A percentile compares a stretch with the other conserved stretches of the same genome.
These are phyloP conservation scores for Phytophthora sp. DNA, from an alignment of 352 stramenopile genomes.

Conservation along the genomic window DNA sequence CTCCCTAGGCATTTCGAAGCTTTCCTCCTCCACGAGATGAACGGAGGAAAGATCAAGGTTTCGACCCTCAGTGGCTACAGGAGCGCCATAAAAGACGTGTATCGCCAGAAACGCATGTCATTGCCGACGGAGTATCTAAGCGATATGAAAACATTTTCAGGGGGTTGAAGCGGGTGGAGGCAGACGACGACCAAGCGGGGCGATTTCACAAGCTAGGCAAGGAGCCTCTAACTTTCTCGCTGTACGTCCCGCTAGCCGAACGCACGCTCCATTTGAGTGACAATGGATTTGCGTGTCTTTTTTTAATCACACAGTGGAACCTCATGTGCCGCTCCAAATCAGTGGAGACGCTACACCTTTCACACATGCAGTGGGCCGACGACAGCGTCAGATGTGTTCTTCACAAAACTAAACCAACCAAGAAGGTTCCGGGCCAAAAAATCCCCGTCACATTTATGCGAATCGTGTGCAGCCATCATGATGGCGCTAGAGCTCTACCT, in stretches of 20 bases:
- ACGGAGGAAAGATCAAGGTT: too few species aligned
- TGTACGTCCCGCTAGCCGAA: slow-evolving; percentile 2
- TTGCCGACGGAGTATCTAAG: too few species aligned
- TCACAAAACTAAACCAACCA: slow-evolving; percentile 4
- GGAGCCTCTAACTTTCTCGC: slow-evolving; percentile 7
- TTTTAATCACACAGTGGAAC: slow-evolving; percentile 17
- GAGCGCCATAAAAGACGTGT: too few species aligned
- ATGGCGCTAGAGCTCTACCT: slow-evolving; percentile 9
- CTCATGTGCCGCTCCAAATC: slow-evolving; percentile 15
- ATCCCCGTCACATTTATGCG: too few species aligned
- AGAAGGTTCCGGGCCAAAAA: slow-evolving; percentile 10
- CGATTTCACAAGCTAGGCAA: not conserved
- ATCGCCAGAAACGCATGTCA: too few species aligned
- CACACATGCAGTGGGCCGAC: not conserved
- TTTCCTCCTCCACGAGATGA: too few species aligned
- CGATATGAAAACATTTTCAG: too few species aligned
- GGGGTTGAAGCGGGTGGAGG: too few species aligned
- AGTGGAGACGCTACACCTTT: slow-evolving; percentile 9
- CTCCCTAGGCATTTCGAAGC: not conserved
- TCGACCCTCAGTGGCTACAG: too few species aligned
- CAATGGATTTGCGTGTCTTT: slow-evolving; percentile 8
- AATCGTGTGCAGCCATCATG: slow-evolving; percentile 5
- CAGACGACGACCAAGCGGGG: not conserved
- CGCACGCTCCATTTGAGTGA: not conserved
- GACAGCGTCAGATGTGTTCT: slow-evolving; percentile 6